These are phyloP conservation scores for Penicillium ochrochloron DNA, from an alignment of 495 filamentous ascomycete species.

Conservation along the genomic window DNA sequence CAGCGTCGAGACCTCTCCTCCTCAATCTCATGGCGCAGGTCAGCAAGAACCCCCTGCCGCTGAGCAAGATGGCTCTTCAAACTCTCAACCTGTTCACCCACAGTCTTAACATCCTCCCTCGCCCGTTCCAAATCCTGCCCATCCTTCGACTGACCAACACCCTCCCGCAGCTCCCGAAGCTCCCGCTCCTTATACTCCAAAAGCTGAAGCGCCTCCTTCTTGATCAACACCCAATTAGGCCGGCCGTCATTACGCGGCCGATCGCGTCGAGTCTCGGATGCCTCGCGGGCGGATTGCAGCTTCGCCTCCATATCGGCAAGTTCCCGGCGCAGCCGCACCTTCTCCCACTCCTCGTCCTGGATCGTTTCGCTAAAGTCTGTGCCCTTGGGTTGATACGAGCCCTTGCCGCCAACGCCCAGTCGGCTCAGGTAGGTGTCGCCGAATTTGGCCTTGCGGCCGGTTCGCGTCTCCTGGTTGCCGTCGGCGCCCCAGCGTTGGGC, in stretches of 20 bases:
- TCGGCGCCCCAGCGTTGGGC: conserved; percentile 70
- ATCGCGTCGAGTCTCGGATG: conserved; percentile 60
- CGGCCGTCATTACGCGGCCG: conserved; percentile 59
- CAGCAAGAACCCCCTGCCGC: conserved; percentile 48
- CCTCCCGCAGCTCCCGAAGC: conserved; percentile 51
- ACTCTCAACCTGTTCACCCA: conserved; percentile 59
- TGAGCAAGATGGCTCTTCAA: conserved; percentile 53
- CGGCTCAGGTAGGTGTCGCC: conserved; percentile 94
- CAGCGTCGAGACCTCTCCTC: conserved; percentile 50
- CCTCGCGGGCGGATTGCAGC: conserved; percentile 74
- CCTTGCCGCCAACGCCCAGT: conserved; percentile 81
- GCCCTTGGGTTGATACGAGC: conserved; percentile 67
- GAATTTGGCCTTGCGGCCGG: conserved; percentile 93
- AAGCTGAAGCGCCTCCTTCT: conserved; percentile 89
- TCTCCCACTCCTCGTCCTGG: conserved; percentile 90
- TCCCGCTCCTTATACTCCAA: conserved; percentile 61
- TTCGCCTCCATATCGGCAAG: conserved; percentile 84
- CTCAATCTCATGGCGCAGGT: conserved; percentile 52
- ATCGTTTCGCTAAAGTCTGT: conserved; percentile 86
- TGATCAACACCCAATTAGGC: conserved; percentile 73
- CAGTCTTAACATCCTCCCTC: conserved; percentile 51
- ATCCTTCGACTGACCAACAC: conserved; percentile 49
- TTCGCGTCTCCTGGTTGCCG: conserved; percentile 71
- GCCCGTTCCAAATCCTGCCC: conserved; percentile 48
- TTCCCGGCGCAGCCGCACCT: conserved; percentile 91